These are phyloP conservation scores for Amniculicola lignicola DNA, from an alignment of 495 filamentous ascomycete genomes.

Conservation along the genomic window DNA sequence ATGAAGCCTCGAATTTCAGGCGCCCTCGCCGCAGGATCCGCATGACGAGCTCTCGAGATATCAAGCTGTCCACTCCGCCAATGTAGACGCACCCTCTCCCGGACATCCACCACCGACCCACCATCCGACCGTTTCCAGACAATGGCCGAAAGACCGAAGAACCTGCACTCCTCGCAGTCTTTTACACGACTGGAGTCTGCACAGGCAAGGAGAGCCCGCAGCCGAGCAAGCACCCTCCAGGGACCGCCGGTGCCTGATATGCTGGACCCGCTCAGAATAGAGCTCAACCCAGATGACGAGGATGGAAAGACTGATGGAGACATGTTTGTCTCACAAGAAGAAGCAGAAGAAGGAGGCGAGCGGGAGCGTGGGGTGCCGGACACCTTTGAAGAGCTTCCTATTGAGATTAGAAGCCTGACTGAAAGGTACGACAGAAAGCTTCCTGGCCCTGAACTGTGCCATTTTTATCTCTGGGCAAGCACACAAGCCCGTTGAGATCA, in stretches of 20 bases:
- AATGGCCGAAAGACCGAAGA: conserved; percentile 37
- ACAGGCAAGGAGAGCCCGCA: conserved; percentile 40
- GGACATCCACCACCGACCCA: conserved; percentile 1
- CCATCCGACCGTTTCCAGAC: conserved; percentile 3
- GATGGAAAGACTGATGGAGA: conserved; percentile 37
- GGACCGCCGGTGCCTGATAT: conserved; percentile 50
- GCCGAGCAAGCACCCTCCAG: conserved; percentile 63
- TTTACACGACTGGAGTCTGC: conserved; percentile 56
- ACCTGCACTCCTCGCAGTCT: conserved; percentile 48
- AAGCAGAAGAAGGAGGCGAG: conserved; percentile 49
- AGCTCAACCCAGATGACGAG: conserved; percentile 19
- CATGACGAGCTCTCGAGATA: conserved; percentile 24
- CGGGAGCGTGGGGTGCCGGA: conserved; percentile 51
- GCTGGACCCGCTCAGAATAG: conserved; percentile 37
- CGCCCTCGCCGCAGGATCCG: conserved; percentile 14
- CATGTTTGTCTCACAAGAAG: conserved; percentile 46
- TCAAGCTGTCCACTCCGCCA: conserved; percentile 3
- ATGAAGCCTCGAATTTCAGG: too few relatives aligned
- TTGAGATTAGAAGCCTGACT: conserved; percentile 83
- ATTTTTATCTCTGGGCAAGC: too few relatives aligned
- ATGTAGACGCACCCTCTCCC: conserved; percentile 9
- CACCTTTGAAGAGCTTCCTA: conserved; percentile 81
- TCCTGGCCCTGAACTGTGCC: too few relatives aligned
- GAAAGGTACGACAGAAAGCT: conserved; percentile 65
- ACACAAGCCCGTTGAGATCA: too few relatives aligned